These are phyloP conservation scores for Fraxinus angustifolia DNA, from an alignment of 305 asterid genomes.

Conservation along the genomic window DNA sequence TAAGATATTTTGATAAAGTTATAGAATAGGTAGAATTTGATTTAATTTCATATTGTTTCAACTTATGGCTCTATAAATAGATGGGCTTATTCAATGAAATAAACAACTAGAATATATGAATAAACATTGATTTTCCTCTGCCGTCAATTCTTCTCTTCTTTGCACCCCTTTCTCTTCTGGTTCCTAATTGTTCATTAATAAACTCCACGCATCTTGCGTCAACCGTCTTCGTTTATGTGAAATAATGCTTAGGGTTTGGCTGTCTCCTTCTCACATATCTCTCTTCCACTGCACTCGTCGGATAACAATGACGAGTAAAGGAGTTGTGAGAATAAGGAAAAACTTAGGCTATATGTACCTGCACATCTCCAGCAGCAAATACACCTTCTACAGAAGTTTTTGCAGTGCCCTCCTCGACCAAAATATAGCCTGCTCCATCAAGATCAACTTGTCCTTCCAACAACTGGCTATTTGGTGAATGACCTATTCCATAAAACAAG, in stretches of 20 bases:
- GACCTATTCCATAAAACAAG: slow-evolving; percentile 97
- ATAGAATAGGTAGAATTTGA: neutral
- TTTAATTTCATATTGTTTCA: neutral
- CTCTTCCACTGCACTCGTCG: neutral
- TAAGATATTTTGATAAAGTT: neutral
- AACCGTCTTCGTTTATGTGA: neutral
- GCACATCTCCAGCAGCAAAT: slow-evolving; percentile 99
- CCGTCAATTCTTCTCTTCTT: neutral
- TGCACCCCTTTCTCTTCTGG: neutral
- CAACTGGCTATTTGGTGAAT: slow-evolving; percentile 91
- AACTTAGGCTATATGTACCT: slow-evolving; percentile 49
- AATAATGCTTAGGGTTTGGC: neutral
- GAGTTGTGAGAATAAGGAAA: slow-evolving; percentile 8
- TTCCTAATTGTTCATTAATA: neutral
- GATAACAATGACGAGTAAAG: neutral
- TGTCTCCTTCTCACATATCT: neutral
- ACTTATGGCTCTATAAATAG: neutral
- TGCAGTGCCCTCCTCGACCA: slow-evolving; percentile 81
- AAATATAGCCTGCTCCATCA: slow-evolving; percentile 67
- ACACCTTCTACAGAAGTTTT: slow-evolving; percentile 94
- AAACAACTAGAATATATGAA: neutral
- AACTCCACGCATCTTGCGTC: neutral
- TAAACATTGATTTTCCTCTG: neutral
- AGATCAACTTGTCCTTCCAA: slow-evolving; percentile 81
- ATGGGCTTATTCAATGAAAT: neutral